phyloP scores from a whole-genome alignment of 257 asterid species.

The Rubia yunnanensis region DNA sequence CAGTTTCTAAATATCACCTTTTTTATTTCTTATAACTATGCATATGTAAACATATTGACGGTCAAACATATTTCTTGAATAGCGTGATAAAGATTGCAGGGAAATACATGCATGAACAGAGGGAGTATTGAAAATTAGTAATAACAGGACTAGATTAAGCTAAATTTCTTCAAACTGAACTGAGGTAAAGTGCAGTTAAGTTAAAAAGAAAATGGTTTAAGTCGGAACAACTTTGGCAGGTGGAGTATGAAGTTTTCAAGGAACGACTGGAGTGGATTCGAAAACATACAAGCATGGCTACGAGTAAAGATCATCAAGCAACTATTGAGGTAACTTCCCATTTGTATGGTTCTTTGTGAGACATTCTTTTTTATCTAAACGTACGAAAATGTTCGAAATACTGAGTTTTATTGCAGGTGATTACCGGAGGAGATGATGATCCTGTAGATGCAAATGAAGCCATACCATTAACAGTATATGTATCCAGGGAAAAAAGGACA shows the following conservation, averaged over 20 bases:
- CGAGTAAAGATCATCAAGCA: conserved; percentile 30
- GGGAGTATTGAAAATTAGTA: too few species aligned
- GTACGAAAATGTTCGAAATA: neutral
- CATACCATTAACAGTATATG: conserved; percentile 51
- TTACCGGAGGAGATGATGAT: conserved; percentile 17
- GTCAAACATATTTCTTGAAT: too few species aligned
- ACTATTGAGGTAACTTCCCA: conserved; percentile 31
- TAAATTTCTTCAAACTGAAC: too few species aligned
- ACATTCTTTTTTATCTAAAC: too few species aligned
- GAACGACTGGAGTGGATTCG: conserved; percentile 21
- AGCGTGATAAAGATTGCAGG: too few species aligned
- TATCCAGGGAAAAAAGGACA: conserved; percentile 57
- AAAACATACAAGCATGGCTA: conserved; percentile 12
- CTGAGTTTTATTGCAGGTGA: conserved; percentile 29
- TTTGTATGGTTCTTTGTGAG: neutral
- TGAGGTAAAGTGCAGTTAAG: too few species aligned
- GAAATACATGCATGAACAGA: too few species aligned
- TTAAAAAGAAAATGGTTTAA: too few species aligned
- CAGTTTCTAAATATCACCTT: too few species aligned
- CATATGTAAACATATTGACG: too few species aligned
- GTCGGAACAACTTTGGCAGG: conserved; percentile 26
- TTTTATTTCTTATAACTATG: too few species aligned
- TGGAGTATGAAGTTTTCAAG: conserved; percentile 30
- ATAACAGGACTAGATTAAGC: too few species aligned
- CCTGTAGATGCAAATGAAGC: neutral